Evolutionary conservation across 1,139 yeast species (phyloP).

Genomic region (Yamadazyma diospyri): DNA sequence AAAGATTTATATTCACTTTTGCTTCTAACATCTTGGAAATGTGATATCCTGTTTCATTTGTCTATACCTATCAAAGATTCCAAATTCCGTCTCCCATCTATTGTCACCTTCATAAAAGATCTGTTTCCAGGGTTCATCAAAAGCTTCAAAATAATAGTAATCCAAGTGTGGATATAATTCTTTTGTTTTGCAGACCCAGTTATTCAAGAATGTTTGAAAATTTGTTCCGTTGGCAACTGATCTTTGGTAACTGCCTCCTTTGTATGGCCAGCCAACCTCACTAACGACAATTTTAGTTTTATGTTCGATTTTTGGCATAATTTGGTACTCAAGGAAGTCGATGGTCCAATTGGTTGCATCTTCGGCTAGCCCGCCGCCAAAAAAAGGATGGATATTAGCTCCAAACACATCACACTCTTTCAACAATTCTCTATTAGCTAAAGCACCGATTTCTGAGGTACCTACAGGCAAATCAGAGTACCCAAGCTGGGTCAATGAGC

Average conservation of each 20-base stretch:
- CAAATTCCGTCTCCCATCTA: conserved; percentile 74
- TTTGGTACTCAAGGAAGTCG: conserved; percentile 44
- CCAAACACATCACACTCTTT: conserved; percentile 54
- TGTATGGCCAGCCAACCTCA: conserved; percentile 72
- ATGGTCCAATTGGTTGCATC: conserved; percentile 52
- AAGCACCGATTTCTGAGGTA: conserved; percentile 53
- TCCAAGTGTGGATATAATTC: conserved; percentile 29
- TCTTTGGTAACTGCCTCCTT: conserved; percentile 48
- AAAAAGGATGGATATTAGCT: conserved; percentile 66
- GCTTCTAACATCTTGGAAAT: conserved; percentile 12
- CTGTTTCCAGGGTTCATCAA: conserved; percentile 70
- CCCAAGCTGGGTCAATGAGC: conserved; percentile 31
- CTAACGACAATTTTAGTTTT: conserved; percentile 43
- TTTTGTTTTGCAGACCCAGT: conserved; percentile 45
- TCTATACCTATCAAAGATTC: conserved; percentile 51
- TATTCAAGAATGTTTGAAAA: conserved; percentile 45
- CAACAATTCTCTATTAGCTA: conserved; percentile 31
- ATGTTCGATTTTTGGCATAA: conserved; percentile 28
- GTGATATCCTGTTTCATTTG: conserved; percentile 11
- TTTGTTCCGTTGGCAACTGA: conserved; percentile 47
- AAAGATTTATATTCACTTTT: conserved; percentile 1
- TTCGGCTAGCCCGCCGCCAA: conserved; percentile 54
- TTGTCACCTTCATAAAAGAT: conserved; percentile 45
- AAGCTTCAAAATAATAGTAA: conserved; percentile 69
- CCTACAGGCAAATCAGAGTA: conserved; percentile 46